These are phyloP conservation scores for Linum usitatissimum DNA, from an alignment of 345 rosid species.

Conservation along the genomic window DNA sequence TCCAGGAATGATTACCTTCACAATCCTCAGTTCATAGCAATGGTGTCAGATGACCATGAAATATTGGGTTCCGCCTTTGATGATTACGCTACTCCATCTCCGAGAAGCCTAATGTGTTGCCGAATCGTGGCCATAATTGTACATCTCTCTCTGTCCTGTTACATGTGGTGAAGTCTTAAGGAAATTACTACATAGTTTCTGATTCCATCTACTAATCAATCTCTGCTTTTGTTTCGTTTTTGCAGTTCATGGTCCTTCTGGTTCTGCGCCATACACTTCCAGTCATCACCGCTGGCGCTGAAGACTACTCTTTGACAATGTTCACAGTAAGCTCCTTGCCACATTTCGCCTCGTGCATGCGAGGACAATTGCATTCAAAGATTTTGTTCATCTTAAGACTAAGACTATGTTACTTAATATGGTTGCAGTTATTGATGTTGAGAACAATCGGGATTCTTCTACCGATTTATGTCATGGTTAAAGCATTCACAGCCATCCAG, in stretches of 20 bases:
- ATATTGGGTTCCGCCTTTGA: conserved; percentile 35
- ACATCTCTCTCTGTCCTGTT: conserved; percentile 14
- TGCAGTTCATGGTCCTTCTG: conserved; percentile 62
- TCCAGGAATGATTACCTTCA: conserved; percentile 35
- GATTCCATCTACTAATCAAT: neutral
- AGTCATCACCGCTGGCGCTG: conserved; percentile 36
- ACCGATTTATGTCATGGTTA: conserved; percentile 47
- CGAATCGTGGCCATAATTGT: conserved; percentile 59
- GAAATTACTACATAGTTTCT: neutral
- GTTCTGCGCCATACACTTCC: conserved; percentile 70
- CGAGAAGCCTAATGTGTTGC: conserved; percentile 58
- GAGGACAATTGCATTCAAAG: neutral
- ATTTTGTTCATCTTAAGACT: neutral
- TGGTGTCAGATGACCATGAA: conserved; percentile 32
- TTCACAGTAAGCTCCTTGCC: conserved; percentile 33
- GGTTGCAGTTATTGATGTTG: conserved; percentile 40
- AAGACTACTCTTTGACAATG: conserved; percentile 45
- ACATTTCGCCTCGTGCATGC: neutral
- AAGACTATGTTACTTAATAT: neutral
- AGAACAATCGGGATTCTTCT: conserved; percentile 57
- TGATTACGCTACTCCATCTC: conserved; percentile 31
- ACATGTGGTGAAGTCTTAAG: neutral
- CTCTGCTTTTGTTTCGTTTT: neutral
- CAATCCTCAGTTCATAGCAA: conserved; percentile 33
- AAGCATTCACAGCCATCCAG: conserved; percentile 37